phyloP scores from a whole-genome alignment of 139 green algal genomes.

The Tetraselmis chui region DNA sequence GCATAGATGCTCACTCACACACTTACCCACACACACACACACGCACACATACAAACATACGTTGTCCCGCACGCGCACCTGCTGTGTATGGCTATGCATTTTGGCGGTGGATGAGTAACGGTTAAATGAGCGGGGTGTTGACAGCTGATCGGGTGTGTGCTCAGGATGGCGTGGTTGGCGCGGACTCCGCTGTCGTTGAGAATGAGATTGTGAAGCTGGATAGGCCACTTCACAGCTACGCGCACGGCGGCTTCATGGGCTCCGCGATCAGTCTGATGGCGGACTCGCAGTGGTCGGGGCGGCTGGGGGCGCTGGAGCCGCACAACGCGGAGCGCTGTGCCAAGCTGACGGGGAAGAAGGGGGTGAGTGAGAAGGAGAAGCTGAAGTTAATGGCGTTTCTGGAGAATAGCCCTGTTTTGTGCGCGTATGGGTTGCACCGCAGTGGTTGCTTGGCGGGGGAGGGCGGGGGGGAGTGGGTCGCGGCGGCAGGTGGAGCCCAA shows the following conservation, averaged over 20 bases:
- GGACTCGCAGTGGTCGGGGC: slow-evolving; percentile 20
- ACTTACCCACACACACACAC: no score
- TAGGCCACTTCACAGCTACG: slow-evolving; percentile 26
- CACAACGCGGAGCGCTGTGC: background rate
- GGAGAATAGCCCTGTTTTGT: slow-evolving; percentile 52
- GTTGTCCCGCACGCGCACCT: no score
- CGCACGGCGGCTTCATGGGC: slow-evolving; percentile 41
- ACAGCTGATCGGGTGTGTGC: background rate
- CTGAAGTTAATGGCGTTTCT: slow-evolving; percentile 34
- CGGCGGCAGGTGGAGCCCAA: slow-evolving; percentile 14
- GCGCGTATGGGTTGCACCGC: slow-evolving; percentile 40
- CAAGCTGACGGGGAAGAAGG: background rate
- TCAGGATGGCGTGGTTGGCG: background rate
- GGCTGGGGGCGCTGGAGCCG: slow-evolving; percentile 17
- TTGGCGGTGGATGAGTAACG: no score
- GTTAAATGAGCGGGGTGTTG: background rate
- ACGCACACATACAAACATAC: no score
- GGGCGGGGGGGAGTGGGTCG: background rate
- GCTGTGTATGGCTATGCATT: no score
- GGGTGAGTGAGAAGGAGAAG: slow-evolving; percentile 5
- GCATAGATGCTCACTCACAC: no score
- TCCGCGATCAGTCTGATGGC: slow-evolving; percentile 20
- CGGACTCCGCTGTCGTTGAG: background rate
- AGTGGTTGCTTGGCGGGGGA: background rate
- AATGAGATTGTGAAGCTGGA: background rate